Conservation (phyloP, 192 early-diverging fungal genomes). For the Rhizoclosmatium globosum region DNA sequence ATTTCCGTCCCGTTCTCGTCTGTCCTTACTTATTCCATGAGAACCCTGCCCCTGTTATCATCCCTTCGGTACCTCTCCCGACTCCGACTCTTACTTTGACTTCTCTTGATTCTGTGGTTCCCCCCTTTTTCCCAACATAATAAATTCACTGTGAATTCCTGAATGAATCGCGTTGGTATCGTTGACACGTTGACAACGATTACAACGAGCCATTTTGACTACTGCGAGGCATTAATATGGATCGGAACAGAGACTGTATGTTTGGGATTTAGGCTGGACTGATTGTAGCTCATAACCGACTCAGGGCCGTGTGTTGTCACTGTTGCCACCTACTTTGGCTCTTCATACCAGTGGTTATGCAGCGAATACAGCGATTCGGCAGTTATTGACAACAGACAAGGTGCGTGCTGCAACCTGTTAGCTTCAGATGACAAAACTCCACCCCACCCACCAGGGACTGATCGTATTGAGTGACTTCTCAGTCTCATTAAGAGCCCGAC, state of each 20-base stretch:
- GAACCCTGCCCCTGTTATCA: neutral
- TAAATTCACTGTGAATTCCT: too few species aligned
- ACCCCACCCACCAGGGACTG: neutral
- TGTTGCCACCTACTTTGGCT: conserved; percentile 46
- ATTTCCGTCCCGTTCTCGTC: neutral
- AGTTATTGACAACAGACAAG: conserved; percentile 65
- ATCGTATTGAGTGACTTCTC: conserved; percentile 1
- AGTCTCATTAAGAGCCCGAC: neutral
- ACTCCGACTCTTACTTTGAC: neutral
- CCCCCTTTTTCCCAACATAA: neutral
- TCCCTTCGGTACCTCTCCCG: neutral
- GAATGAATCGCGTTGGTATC: conserved; percentile 7
- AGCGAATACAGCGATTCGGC: conserved; percentile 52
- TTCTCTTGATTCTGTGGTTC: neutral
- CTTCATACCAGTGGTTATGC: conserved; percentile 27
- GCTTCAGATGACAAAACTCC: neutral
- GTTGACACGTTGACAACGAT: conserved; percentile 14
- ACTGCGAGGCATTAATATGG: conserved; percentile 86
- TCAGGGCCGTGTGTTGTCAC: conserved; percentile 72
- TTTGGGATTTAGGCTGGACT: neutral
- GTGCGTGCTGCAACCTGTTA: conserved; percentile 31
- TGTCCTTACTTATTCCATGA: neutral
- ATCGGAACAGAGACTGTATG: conserved; percentile 81
- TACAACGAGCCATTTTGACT: conserved; percentile 67
- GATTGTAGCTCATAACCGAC: conserved; percentile 63